Base-by-base conservation (phyloP, 805 yeast species). In the Ogataea ramenticola region DNA sequence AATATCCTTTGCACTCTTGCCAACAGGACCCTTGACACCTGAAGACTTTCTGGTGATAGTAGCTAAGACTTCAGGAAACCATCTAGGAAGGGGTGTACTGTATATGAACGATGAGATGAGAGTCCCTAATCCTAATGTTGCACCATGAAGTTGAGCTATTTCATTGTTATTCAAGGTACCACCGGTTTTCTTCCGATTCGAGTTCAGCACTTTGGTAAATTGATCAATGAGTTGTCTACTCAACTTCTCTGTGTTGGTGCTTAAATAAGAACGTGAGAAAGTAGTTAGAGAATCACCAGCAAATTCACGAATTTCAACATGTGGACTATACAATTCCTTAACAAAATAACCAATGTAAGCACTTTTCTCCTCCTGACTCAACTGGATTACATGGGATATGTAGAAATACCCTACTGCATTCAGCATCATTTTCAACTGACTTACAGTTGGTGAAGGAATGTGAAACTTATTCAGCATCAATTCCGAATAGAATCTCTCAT, bases 31-130 rank as follows among this genome's bases (percentile, higher is more conserved):
- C 16, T 81, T 81, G 19, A 85, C 75, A 15, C 84, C 78, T 3
- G 82, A 72, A 3, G 88, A 81, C 58, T 80, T 80, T 22, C 75
- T 76, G 0, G 96, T 89, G 46, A 93, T 64, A 1, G 75, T 67
- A 1, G 84, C 72, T 49, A 91, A 68, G 15, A 86, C 75, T 9
- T 68, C 65, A 0, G 98, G 97, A 17, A 91, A 72, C 97, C 97
- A 93, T 24, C 51, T 43, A 1, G 99, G 98, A 2, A 96, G 90
- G 0, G 99, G 99, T 1, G 96, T 83, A 2, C 72, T 67, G 55
- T 89, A 93, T 2, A 98, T 91, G 64, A 85, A 93, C 0, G 98
- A 97, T 39, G 82, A 80, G 1, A 93, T 77, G 36, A 91, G 66
- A 0, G 97, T 86, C 9, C 97, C 96, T 2, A 91, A 66, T 0